Conservation (phyloP, 176 grass and related monocot genomes). For the Calamus simplicifolius region DNA sequence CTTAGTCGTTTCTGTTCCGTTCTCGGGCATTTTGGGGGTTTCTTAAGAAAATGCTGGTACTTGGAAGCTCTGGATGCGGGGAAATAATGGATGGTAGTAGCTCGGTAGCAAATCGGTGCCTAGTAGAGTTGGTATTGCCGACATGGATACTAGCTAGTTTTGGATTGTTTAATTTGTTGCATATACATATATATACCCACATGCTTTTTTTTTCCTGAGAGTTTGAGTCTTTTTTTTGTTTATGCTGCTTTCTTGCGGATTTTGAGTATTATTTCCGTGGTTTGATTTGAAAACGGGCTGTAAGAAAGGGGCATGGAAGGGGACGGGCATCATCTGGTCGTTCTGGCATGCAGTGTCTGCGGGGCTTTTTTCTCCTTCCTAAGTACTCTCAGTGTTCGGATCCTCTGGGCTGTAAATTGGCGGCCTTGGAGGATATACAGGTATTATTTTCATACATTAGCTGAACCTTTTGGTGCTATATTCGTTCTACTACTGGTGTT, state of each 20-base stretch:
- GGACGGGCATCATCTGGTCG: conserved; percentile 58
- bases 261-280: conserved; percentile 31
- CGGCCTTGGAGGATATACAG: conserved; percentile 98
- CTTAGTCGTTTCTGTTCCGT: background rate
- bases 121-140: background rate
- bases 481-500: conserved; percentile 12
- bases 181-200: too few species aligned
- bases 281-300: conserved; percentile 48
- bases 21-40: too few species aligned
- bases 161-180: background rate
- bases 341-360: conserved; percentile 79
- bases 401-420: conserved; percentile 98
- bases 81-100: too few species aligned
- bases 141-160: background rate
- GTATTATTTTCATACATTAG: conserved; percentile 19
- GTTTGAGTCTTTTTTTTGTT: background rate
- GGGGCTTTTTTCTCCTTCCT: conserved; percentile 77
- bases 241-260: conserved; percentile 15
- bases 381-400: conserved; percentile 86
- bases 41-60: too few species aligned
- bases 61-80: too few species aligned
- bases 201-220: too few species aligned
- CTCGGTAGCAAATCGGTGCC: background rate
- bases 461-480: conserved; percentile 17
- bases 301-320: conserved; percentile 57